Conservation (phyloP, 2,329 filamentous ascomycete species). For the Cladosporium sp. region DNA sequence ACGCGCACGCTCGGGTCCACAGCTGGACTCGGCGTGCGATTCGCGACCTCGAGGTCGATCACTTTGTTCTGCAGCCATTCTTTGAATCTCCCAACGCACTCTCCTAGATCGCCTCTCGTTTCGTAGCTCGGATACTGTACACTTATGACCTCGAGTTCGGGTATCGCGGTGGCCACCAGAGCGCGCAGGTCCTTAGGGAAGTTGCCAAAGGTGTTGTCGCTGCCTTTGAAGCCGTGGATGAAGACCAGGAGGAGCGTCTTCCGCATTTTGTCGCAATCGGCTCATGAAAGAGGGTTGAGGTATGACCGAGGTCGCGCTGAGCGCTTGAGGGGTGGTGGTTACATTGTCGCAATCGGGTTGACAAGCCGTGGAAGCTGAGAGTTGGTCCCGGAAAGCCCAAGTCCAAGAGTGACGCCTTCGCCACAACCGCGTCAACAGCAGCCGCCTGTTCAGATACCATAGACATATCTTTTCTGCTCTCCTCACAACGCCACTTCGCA, state of each 20-base stretch:
- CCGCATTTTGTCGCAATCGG: conserved; percentile 39
- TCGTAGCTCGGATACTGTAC: conserved; percentile 78
- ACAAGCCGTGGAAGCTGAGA: conserved; percentile 3
- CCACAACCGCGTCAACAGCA: conserved; percentile 8
- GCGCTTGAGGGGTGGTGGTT: not conserved
- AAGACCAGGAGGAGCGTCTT: conserved; percentile 79
- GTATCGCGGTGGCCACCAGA: conserved; percentile 61
- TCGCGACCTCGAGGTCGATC: conserved; percentile 87
- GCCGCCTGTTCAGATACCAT: not conserved
- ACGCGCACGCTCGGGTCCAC: conserved; percentile 80
- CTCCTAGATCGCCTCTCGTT: conserved; percentile 70
- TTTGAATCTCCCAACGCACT: conserved; percentile 68
- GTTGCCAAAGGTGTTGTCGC: conserved; percentile 70
- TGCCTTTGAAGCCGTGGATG: conserved; percentile 86
- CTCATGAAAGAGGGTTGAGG: not conserved
- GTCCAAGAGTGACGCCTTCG: conserved; percentile 2
- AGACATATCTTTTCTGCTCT: not conserved
- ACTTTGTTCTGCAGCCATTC: conserved; percentile 87
- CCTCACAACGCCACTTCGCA: not conserved
- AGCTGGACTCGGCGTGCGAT: conserved; percentile 74
- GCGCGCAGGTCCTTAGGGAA: conserved; percentile 70
- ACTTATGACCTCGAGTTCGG: conserved; percentile 62
- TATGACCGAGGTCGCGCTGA: not conserved
- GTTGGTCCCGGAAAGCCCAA: not conserved
- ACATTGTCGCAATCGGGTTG: conserved; percentile 5